Evolutionary conservation across 192 early-diverging fungal species (phyloP).

Genomic region (Coemansia sp.): DNA sequence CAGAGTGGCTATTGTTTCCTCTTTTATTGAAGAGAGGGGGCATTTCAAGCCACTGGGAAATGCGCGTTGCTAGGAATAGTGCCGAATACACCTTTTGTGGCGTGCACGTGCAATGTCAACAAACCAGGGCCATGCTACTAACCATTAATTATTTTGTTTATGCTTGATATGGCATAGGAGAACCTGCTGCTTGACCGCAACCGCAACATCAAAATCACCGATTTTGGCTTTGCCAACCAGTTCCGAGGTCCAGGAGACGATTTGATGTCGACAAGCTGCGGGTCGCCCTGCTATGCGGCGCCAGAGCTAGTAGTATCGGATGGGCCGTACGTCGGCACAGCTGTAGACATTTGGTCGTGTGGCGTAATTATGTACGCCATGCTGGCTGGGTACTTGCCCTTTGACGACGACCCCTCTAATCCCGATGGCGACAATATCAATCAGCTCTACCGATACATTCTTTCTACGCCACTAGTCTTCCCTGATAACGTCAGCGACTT

Average conservation of each 20-base stretch:
- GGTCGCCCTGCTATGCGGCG: constrained; percentile 98
- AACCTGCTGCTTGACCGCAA: constrained; percentile 92
- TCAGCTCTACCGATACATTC: constrained; percentile 83
- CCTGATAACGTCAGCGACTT: constrained; percentile 81
- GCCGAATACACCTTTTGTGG: neutral
- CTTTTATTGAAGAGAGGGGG: neutral
- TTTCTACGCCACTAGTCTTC: constrained; percentile 80
- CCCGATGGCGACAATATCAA: constrained; percentile 91
- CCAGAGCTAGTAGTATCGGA: constrained; percentile 98
- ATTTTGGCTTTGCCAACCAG: constrained; percentile 98
- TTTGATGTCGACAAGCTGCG: constrained; percentile 93
- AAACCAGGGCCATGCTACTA: constrained; percentile 3
- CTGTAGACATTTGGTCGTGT: constrained; percentile 98
- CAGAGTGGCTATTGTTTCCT: neutral
- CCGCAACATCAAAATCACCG: constrained; percentile 94
- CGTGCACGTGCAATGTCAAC: neutral
- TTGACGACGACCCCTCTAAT: constrained; percentile 89
- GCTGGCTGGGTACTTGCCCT: constrained; percentile 88
- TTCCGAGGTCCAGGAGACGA: constrained; percentile 73
- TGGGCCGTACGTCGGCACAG: constrained; percentile 92
- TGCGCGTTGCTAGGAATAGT: constrained; percentile 3
- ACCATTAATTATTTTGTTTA: neutral
- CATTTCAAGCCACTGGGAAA: constrained; percentile 13
- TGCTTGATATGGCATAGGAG: constrained; percentile 63
- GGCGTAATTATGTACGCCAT: constrained; percentile 97